Conservation (phyloP, 257 asterid species). For the Fraxinus cuspidata region DNA sequence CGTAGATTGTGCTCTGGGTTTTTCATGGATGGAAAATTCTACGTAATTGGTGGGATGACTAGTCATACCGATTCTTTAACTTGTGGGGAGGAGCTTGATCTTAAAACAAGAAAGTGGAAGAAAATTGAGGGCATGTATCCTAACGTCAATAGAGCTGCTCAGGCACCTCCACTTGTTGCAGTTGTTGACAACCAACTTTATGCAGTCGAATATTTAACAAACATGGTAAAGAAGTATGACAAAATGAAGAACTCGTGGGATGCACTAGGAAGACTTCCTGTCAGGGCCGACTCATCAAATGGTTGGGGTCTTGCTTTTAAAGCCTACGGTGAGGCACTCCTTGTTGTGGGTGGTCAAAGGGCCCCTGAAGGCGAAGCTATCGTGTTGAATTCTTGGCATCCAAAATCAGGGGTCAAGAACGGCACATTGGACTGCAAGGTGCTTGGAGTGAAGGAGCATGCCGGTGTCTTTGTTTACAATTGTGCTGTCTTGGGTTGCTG, state of each 20-base stretch:
- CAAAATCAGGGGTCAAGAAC: slow-evolving; percentile 50
- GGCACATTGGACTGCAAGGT: slow-evolving; percentile 75
- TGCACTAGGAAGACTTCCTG: slow-evolving; percentile 78
- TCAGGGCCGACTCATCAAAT: slow-evolving; percentile 76
- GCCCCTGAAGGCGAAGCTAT: slow-evolving; percentile 89
- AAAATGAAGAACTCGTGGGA: slow-evolving; percentile 64
- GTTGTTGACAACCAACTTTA: slow-evolving; percentile 73
- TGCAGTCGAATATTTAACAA: slow-evolving; percentile 74
- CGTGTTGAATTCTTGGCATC: slow-evolving; percentile 69
- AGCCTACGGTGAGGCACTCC: slow-evolving; percentile 69
- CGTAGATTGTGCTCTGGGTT: slow-evolving; percentile 83
- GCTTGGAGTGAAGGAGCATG: slow-evolving; percentile 76
- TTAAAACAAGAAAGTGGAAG: slow-evolving; percentile 70
- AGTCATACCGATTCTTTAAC: slow-evolving; percentile 66
- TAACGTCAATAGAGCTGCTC: slow-evolving; percentile 74
- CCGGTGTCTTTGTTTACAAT: slow-evolving; percentile 84
- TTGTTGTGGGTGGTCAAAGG: slow-evolving; percentile 90
- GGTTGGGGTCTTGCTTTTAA: slow-evolving; percentile 97
- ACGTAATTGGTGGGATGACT: slow-evolving; percentile 88
- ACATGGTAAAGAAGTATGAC: slow-evolving; percentile 79
- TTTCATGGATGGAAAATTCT: slow-evolving; percentile 78
- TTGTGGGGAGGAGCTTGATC: slow-evolving; percentile 84
- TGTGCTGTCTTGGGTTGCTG: slow-evolving; percentile 90
- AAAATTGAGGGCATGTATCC: slow-evolving; percentile 80
- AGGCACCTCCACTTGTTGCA: slow-evolving; percentile 94